phyloP scores from a whole-genome alignment of 192 early-diverging fungal species.

The Gryganskiella cystojenkinii region DNA sequence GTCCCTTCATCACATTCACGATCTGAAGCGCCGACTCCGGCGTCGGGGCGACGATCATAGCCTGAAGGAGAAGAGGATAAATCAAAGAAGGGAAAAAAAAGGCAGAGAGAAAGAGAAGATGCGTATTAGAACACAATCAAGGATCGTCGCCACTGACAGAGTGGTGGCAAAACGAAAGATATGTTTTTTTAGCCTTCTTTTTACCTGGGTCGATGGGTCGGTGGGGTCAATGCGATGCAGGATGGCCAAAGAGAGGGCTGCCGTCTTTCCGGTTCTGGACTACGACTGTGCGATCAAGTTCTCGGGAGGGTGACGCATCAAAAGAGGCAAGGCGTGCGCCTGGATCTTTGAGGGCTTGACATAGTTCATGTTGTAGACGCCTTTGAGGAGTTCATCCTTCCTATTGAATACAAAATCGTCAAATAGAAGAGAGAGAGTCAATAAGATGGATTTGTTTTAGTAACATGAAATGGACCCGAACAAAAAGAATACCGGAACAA shows the following conservation, averaged over 20 bases:
- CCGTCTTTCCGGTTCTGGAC: conserved; percentile 54
- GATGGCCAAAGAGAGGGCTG: conserved; percentile 55
- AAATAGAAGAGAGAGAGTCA: too few species aligned
- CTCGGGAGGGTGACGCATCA: conserved; percentile 83
- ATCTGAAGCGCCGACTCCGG: conserved; percentile 95
- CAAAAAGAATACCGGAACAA: too few species aligned
- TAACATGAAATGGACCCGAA: too few species aligned
- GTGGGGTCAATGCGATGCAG: conserved; percentile 40
- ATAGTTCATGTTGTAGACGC: conserved; percentile 90
- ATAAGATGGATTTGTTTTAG: too few species aligned
- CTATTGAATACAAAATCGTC: too few species aligned
- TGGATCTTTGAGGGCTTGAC: conserved; percentile 95
- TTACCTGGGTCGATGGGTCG: conserved; percentile 69
- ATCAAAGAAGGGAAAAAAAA: neutral
- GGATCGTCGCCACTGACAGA: too few species aligned
- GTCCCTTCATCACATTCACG: conserved; percentile 82
- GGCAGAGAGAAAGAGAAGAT: neutral
- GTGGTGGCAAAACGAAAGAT: too few species aligned
- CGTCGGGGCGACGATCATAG: conserved; percentile 89
- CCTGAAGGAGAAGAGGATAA: conserved; percentile 58
- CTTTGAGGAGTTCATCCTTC: conserved; percentile 90
- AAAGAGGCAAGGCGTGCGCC: conserved; percentile 88
- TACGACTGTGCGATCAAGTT: conserved; percentile 60
- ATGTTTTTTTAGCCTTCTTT: too few species aligned
- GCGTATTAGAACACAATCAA: neutral